A percentile compares a stretch with the other conserved stretches of the same genome.
These are phyloP conservation scores for Pyrenochaeta sp. DNA, from an alignment of 2,329 filamentous ascomycete genomes.

Conservation along the genomic window DNA sequence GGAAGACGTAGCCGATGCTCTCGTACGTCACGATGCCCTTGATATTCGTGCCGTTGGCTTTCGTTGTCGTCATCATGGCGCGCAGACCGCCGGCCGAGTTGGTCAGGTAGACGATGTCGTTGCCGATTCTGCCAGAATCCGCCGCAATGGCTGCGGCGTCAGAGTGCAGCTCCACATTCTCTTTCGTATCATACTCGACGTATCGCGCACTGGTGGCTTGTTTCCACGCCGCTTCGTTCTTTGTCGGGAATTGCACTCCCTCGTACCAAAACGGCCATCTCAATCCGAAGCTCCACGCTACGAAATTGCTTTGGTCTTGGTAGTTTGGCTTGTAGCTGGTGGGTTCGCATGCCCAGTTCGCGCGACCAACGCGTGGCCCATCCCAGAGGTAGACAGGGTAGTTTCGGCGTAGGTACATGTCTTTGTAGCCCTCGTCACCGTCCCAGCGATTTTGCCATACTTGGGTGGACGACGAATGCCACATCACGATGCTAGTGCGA, in stretches of 20 bases:
- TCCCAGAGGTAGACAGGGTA: conserved; percentile 39
- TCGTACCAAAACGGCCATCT: conserved; percentile 26
- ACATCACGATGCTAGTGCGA: conserved; percentile 32
- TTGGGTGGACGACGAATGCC: conserved; percentile 35
- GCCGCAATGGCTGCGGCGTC: conserved; percentile 31
- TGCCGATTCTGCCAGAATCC: conserved; percentile 29
- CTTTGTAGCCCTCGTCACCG: conserved; percentile 35
- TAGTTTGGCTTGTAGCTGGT: conserved; percentile 21
- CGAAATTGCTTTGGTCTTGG: conserved; percentile 30
- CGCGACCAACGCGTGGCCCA: conserved; percentile 31
- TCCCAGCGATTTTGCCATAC: conserved; percentile 38
- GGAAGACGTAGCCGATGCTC: conserved; percentile 35
- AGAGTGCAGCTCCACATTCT: conserved; percentile 29
- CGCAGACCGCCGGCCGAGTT: conserved; percentile 33
- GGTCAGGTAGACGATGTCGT: conserved; percentile 31
- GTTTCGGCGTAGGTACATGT: conserved; percentile 32
- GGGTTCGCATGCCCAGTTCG: conserved; percentile 31
- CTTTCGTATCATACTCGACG: conserved; percentile 30
- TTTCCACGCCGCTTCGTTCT: conserved; percentile 25
- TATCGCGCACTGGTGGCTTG: conserved; percentile 32
- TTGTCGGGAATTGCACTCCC: conserved; percentile 31
- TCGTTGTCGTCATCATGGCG: conserved; percentile 28
- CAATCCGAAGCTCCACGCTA: conserved; percentile 32
- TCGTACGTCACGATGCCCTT: conserved; percentile 36
- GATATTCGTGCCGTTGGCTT: conserved; percentile 31